Percentiles rank a stretch among this genome's conserved stretches.
These are phyloP conservation scores for Arthrobotrys entomopaga DNA, from an alignment of 2,329 filamentous ascomycete genomes.

Conservation along the genomic window DNA sequence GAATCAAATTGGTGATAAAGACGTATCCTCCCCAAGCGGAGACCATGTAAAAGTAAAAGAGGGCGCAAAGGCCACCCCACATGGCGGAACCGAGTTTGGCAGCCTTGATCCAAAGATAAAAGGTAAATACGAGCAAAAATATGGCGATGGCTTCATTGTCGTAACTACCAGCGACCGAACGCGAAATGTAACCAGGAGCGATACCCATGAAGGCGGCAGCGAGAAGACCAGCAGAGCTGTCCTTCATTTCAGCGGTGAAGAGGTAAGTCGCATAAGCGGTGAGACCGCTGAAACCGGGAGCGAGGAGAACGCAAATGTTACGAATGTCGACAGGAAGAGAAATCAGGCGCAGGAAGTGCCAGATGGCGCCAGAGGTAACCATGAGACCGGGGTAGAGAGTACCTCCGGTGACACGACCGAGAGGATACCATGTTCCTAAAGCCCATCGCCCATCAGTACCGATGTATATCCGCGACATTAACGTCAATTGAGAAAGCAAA, in stretches of 20 bases:
- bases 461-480: not conserved
- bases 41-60: slow-evolving; percentile 99
- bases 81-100: slow-evolving; percentile 95
- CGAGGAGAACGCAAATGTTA: slow-evolving; percentile 97
- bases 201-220: slow-evolving; percentile 98
- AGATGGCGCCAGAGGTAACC: slow-evolving; percentile 98
- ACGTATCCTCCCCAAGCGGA: slow-evolving; percentile 99
- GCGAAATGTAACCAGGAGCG: slow-evolving; percentile 94
- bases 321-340: slow-evolving; percentile 96
- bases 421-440: slow-evolving; percentile 92
- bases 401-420: slow-evolving; percentile 96
- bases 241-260: slow-evolving; percentile 95
- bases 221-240: slow-evolving; percentile 92
- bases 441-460: slow-evolving; percentile 46
- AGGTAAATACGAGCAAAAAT: slow-evolving; percentile 97
- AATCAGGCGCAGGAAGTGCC: slow-evolving; percentile 88
- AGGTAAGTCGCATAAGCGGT: slow-evolving; percentile 94
- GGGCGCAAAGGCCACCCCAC: slow-evolving; percentile 91
- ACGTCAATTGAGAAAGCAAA: slow-evolving; percentile 34
- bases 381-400: slow-evolving; percentile 99
- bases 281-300: slow-evolving; percentile 90
- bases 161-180: slow-evolving; percentile 97
- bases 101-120: slow-evolving; percentile 99
- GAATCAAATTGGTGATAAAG: slow-evolving; percentile 97
- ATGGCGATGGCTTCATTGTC: slow-evolving; percentile 99